Evolutionary conservation across 345 rosid species (phyloP).

Genomic region (Salix dunnii): DNA sequence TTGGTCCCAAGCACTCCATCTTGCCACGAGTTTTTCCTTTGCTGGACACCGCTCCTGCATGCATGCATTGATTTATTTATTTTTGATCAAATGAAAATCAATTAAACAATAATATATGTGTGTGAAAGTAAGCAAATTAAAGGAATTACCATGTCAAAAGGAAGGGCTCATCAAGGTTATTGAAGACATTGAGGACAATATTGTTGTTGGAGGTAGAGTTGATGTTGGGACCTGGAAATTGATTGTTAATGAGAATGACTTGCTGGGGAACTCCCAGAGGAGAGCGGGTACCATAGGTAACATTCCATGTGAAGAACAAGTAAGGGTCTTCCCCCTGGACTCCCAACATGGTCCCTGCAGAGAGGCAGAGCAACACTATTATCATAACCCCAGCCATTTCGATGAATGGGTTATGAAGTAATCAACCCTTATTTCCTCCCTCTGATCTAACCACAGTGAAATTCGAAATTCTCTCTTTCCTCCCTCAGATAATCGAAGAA

Average conservation of each 20-base stretch:
- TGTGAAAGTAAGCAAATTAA: background rate
- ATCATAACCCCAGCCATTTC: constrained; percentile 37
- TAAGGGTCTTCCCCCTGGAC: constrained; percentile 63
- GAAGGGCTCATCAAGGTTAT: constrained; percentile 67
- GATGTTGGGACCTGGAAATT: constrained; percentile 76
- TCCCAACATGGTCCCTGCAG: constrained; percentile 25
- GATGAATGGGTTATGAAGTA: background rate
- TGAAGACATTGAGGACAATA: constrained; percentile 63
- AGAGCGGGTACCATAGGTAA: constrained; percentile 58
- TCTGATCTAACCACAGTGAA: constrained; percentile 10
- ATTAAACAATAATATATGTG: background rate
- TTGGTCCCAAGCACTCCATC: constrained; percentile 68
- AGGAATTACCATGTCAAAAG: constrained; percentile 42
- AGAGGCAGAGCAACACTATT: constrained; percentile 36
- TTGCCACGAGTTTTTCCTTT: constrained; percentile 82
- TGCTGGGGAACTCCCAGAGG: constrained; percentile 63
- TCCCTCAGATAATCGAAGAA: constrained; percentile 37
- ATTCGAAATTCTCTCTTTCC: background rate
- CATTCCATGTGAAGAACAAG: constrained; percentile 57
- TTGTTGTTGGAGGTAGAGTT: constrained; percentile 77
- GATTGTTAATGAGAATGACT: constrained; percentile 65
- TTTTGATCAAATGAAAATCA: too few species aligned
- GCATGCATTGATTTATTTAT: background rate
- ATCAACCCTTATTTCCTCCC: constrained; percentile 3
- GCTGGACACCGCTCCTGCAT: constrained; percentile 71